These are phyloP conservation scores for Zygnema circumcarinatum DNA, from an alignment of 139 green algal species.

Conservation along the genomic window DNA sequence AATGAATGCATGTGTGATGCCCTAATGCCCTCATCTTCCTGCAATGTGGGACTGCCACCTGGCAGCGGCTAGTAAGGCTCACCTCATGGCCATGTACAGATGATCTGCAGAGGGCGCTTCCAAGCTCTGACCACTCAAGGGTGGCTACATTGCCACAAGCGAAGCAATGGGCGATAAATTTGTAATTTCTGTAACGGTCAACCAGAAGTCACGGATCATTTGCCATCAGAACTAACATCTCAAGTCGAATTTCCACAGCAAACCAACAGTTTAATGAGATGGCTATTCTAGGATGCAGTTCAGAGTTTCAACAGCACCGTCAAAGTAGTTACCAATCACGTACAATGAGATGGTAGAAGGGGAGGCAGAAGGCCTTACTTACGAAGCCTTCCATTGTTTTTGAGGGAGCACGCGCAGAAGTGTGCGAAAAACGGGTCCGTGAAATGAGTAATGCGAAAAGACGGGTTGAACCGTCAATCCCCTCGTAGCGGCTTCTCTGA, in stretches of 20 bases:
- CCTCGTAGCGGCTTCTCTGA: slow-evolving; percentile 30
- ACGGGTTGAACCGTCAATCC: slow-evolving; percentile 44
- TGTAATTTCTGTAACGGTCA: slow-evolving; percentile 50
- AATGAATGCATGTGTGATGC: slow-evolving; percentile 3
- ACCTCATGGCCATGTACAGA: not conserved
- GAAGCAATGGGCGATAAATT: slow-evolving; percentile 48
- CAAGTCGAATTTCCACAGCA: no score
- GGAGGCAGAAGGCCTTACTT: not conserved
- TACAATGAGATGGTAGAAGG: no score
- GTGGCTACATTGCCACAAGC: slow-evolving; percentile 24
- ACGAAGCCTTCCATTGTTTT: slow-evolving; percentile 39
- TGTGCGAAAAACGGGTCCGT: slow-evolving; percentile 62
- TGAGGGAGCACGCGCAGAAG: slow-evolving; percentile 47
- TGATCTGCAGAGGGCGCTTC: slow-evolving; percentile 12
- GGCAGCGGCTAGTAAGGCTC: not conserved
- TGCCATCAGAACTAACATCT: not conserved
- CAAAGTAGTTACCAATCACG: no score
- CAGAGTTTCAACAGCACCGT: no score
- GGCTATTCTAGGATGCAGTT: no score
- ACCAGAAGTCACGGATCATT: not conserved
- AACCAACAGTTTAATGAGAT: no score
- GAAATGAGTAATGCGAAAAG: slow-evolving; percentile 60
- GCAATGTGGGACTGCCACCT: not conserved
- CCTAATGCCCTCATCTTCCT: not conserved
- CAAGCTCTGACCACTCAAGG: slow-evolving; percentile 38